Evolutionary conservation across 2,329 filamentous ascomycete species (phyloP).

Genomic region (Fusarium sp.): DNA sequence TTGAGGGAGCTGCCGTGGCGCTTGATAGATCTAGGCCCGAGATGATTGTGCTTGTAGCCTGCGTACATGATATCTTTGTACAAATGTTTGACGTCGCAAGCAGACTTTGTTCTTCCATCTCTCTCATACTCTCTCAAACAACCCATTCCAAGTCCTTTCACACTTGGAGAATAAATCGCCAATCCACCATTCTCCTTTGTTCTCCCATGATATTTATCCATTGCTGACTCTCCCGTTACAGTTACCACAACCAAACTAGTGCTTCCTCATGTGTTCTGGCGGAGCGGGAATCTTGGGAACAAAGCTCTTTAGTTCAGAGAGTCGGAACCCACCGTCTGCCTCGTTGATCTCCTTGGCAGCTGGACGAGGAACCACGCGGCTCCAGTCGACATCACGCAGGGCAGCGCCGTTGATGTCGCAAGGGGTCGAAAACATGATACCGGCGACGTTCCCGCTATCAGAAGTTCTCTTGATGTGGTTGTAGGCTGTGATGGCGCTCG

Average conservation of each 20-base stretch:
- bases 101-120: not conserved
- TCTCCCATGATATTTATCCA: not conserved
- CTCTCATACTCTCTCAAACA: not conserved
- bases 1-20: not conserved
- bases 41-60: not conserved
- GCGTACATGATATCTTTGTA: not conserved
- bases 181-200: not conserved
- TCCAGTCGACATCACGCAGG: conserved; percentile 14
- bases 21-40: not conserved
- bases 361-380: not conserved
- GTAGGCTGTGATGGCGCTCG: not conserved
- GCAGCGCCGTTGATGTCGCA: not conserved
- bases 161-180: not conserved
- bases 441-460: not conserved
- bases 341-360: not conserved
- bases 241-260: not conserved
- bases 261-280: not conserved
- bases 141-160: not conserved
- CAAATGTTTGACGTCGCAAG: not conserved
- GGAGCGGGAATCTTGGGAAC: not conserved
- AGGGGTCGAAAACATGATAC: conserved; percentile 20
- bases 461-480: not conserved
- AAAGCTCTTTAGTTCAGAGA: not conserved
- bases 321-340: not conserved
- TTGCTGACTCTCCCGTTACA: not conserved